Base-by-base conservation (phyloP, 228 moss, liverwort and hornwort species). In the Sphagnum fallax region DNA sequence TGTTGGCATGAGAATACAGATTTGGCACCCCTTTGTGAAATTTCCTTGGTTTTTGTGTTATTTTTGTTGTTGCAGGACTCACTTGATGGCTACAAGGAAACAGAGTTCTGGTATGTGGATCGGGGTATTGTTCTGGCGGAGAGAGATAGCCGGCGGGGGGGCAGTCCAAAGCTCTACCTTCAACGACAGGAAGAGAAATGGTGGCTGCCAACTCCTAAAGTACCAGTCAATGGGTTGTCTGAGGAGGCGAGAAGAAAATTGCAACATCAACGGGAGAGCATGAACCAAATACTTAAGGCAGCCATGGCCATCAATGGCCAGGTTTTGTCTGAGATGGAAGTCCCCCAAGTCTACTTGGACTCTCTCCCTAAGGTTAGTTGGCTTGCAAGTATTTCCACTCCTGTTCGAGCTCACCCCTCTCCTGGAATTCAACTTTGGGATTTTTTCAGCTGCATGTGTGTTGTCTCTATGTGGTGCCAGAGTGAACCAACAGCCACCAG, bases 161-260 rank as follows among this genome's bases (percentile, higher is more conserved):
- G 80, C 65, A 53, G n/a, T 15, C 85, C 76, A 52, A 82, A 88
- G 71, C 93, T 87, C 76, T 88, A 91, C 50, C 82, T 87, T 75
- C 93, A 93, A 72, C 83, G 97, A 47, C 97, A 98, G 72, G 97
- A 98, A 78, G 97, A 98, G 77, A 98, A 98, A 64, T 98, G 97
- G 97, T 98, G 97, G 97, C 73, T 98, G 49, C 97, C 97, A 48
- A 91, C 97, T 12, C 97, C 90, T 8, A 93, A 93, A 65, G 91
- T 98, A 32, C 91, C 97, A 4, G 72, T 75, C 12, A 92, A 83
- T 10, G 97, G 97, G 11, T 87, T 98, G 53, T 84, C 88, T 16
- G 97, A 98, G 51, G 72, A 90, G 62, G 88, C 83, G 13, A 89
- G 85, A 64, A 97, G 84, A 61, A 73, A 73, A 55, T 77, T 97